These are phyloP conservation scores for Nidularia pulvinata DNA, from an alignment of 768 basidiomycete species.

Conservation along the genomic window DNA sequence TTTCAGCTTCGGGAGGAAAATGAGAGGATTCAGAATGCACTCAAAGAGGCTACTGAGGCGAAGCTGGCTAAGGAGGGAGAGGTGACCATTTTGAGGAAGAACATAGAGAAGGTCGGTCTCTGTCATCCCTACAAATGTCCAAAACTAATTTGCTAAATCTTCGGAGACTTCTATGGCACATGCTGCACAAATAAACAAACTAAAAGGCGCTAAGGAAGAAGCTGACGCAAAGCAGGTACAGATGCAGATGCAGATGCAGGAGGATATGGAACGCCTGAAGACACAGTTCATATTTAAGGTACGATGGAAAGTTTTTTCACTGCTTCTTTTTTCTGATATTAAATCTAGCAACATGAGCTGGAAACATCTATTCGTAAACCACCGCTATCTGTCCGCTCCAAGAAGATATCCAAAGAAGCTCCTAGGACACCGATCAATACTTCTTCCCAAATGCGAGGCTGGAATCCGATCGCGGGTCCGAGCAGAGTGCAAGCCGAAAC, in stretches of 20 bases:
- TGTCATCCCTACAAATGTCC: too few relatives aligned
- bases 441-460: slow-evolving; percentile 36
- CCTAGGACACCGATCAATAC: slow-evolving; percentile 37
- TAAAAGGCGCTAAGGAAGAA: slow-evolving; percentile 62
- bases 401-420: slow-evolving; percentile 36
- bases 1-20: slow-evolving; percentile 53
- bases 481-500: slow-evolving; percentile 28
- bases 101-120: slow-evolving; percentile 75
- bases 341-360: slow-evolving; percentile 62
- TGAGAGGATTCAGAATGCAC: slow-evolving; percentile 36
- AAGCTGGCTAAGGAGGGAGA: slow-evolving; percentile 70
- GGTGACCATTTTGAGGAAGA: slow-evolving; percentile 62
- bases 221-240: slow-evolving; percentile 54
- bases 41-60: slow-evolving; percentile 47
- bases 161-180: slow-evolving; percentile 58
- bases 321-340: slow-evolving; percentile 1
- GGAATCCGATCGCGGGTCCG: slow-evolving; percentile 23
- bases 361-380: slow-evolving; percentile 56
- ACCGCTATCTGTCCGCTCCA: too few relatives aligned
- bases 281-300: slow-evolving; percentile 75
- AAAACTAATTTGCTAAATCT: slow-evolving; percentile 5
- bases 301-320: slow-evolving; percentile 10
- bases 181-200: slow-evolving; percentile 49
- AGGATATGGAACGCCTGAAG: slow-evolving; percentile 68
- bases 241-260: slow-evolving; percentile 61